Percentiles rank a stretch among this genome's conserved stretches.
phyloP scores from a whole-genome alignment of 2,329 filamentous ascomycete genomes.

The Pseudogymnoascus verrucosus region DNA sequence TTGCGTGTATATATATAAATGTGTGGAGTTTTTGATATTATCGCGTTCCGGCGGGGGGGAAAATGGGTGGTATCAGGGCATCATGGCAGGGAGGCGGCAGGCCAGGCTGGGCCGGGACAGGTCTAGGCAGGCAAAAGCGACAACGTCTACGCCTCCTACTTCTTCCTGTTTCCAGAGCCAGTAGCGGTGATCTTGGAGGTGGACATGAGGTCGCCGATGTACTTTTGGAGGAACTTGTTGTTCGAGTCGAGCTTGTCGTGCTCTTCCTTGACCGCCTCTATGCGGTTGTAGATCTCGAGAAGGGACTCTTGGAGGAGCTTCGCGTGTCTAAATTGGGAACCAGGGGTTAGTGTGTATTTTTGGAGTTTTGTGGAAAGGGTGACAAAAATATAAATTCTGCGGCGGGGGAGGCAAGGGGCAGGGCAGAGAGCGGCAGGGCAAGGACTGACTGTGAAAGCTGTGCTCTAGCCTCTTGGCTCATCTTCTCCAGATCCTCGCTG shows the following conservation, averaged over 20 bases:
- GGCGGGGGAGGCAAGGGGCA: background rate
- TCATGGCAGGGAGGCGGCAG: slow-evolving; percentile 5
- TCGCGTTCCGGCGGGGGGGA: background rate
- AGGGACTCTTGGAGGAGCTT: slow-evolving; percentile 83
- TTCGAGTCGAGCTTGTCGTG: slow-evolving; percentile 95
- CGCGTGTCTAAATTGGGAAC: slow-evolving; percentile 58
- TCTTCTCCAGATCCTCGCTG: slow-evolving; percentile 80
- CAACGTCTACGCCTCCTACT: slow-evolving; percentile 7
- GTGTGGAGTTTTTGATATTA: background rate
- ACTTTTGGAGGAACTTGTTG: slow-evolving; percentile 96
- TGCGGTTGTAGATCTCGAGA: slow-evolving; percentile 81
- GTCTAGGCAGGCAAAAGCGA: background rate
- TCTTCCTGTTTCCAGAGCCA: slow-evolving; percentile 18
- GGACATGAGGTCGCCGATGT: slow-evolving; percentile 93
- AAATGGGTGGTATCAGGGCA: background rate
- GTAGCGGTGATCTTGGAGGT: slow-evolving; percentile 63
- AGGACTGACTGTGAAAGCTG: slow-evolving; percentile 47
- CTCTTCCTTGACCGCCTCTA: slow-evolving; percentile 88
- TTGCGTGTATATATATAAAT: background rate
- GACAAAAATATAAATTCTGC: background rate
- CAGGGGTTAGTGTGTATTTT: background rate
- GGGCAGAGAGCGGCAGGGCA: background rate
- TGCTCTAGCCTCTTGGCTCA: slow-evolving; percentile 73
- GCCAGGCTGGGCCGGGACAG: background rate
- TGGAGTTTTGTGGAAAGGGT: background rate